These are phyloP conservation scores for Yamadazyma philogaea DNA, from an alignment of 805 yeast species.

Conservation along the genomic window DNA sequence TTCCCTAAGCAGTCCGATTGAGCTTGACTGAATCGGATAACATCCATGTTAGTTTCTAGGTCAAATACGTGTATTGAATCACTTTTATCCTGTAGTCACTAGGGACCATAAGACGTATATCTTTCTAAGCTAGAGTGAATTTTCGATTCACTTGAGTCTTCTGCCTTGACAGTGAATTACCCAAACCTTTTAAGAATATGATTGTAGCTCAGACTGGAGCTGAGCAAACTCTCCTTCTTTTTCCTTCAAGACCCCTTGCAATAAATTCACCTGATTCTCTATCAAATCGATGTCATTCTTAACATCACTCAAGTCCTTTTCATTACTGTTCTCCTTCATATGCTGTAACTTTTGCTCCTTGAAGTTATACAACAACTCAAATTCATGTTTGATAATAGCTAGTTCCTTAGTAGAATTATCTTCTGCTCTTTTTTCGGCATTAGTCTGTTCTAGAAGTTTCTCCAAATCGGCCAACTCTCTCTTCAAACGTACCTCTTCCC, in stretches of 20 bases:
- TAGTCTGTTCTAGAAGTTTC: constrained; percentile 54
- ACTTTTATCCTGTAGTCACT: too few relatives aligned
- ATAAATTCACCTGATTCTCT: constrained; percentile 69
- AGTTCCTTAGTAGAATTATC: constrained; percentile 21
- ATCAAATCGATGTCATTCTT: constrained; percentile 64
- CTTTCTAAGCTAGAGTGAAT: too few relatives aligned
- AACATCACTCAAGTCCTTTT: constrained; percentile 48
- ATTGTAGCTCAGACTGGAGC: constrained; percentile 36
- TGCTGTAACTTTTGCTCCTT: constrained; percentile 57
- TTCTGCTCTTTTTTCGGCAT: constrained; percentile 17
- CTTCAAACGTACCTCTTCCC: constrained; percentile 86
- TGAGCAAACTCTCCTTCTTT: constrained; percentile 60
- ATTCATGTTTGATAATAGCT: constrained; percentile 52
- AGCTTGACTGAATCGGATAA: too few relatives aligned
- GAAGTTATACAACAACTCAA: constrained; percentile 77
- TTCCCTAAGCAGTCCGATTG: too few relatives aligned
- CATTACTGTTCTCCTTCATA: constrained; percentile 9
- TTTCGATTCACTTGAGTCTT: too few relatives aligned
- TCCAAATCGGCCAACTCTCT: constrained; percentile 78
- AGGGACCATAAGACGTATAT: too few relatives aligned
- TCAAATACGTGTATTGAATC: too few relatives aligned
- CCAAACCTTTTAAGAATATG: background rate
- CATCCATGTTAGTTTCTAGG: too few relatives aligned
- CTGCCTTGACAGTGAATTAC: too few relatives aligned
- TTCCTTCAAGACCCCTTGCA: constrained; percentile 63